Conservation (phyloP, 2,329 filamentous ascomycete genomes). For the Paraphaeosphaeria sporulosa region DNA sequence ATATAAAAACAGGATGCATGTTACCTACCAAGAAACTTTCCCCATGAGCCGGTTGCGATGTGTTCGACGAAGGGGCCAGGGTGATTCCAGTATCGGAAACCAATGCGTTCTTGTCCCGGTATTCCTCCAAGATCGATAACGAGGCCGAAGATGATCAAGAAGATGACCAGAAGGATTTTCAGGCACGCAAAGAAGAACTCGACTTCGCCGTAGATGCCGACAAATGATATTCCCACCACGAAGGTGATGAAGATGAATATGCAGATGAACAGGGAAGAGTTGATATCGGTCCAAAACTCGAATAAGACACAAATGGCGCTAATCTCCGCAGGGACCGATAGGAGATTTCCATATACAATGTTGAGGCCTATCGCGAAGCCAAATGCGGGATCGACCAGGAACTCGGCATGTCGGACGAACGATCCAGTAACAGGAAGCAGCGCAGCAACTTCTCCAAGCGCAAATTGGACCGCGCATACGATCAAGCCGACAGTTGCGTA, state of each 20-base stretch:
- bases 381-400: constrained; percentile 60
- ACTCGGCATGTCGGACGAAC: constrained; percentile 59
- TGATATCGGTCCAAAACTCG: constrained; percentile 40
- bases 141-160: constrained; percentile 37
- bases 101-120: constrained; percentile 46
- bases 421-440: constrained; percentile 60
- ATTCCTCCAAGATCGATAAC: constrained; percentile 40
- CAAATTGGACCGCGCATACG: constrained; percentile 60
- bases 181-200: constrained; percentile 59
- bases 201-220: constrained; percentile 49
- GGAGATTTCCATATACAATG: constrained; percentile 65
- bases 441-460: constrained; percentile 60
- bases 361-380: constrained; percentile 57
- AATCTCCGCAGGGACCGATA: constrained; percentile 49
- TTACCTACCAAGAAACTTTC: constrained; percentile 60
- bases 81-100: constrained; percentile 72
- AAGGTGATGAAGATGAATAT: constrained; percentile 44
- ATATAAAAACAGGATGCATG: neutral
- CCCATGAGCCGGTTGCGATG: constrained; percentile 62
- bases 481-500: constrained; percentile 60
- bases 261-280: constrained; percentile 44
- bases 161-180: constrained; percentile 50
- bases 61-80: constrained; percentile 61
- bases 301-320: constrained; percentile 37
- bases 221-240: constrained; percentile 40